Percentiles rank a stretch among this genome's conserved stretches.
Evolutionary conservation across 2,329 filamentous ascomycete genomes (phyloP).

Genomic region (Xylaria polymorpha): DNA sequence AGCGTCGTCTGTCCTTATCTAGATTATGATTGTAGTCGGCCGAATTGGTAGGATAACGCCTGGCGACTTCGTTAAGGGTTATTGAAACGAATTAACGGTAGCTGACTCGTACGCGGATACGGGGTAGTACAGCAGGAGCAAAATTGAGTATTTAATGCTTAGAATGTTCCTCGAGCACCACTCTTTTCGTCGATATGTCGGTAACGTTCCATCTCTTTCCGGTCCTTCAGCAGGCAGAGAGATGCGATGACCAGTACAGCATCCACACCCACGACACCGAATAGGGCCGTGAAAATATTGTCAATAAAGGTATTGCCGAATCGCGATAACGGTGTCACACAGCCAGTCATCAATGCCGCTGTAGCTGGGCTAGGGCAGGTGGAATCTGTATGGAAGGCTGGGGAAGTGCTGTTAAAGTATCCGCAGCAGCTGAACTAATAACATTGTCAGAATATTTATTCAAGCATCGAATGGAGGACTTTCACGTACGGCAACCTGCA

Average conservation of each 20-base stretch:
- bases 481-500: constrained; percentile 73
- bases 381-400: constrained; percentile 75
- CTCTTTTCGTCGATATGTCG: constrained; percentile 84
- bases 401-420: constrained; percentile 77
- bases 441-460: constrained; percentile 39
- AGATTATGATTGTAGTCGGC: background rate
- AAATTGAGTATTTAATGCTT: constrained; percentile 38
- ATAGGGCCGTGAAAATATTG: constrained; percentile 80
- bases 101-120: background rate
- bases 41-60: background rate
- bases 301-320: constrained; percentile 80
- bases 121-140: background rate
- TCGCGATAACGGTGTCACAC: constrained; percentile 72
- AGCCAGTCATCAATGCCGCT: constrained; percentile 76
- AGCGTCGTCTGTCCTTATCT: background rate
- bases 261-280: constrained; percentile 81
- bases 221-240: constrained; percentile 81
- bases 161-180: constrained; percentile 64
- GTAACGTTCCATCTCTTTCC: constrained; percentile 83
- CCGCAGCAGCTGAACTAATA: constrained; percentile 82
- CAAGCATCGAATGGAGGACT: background rate
- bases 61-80: background rate
- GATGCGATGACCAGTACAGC: constrained; percentile 75
- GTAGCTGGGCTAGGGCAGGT: constrained; percentile 77
- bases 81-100: background rate